These are phyloP conservation scores for Leptographium galeiforme DNA, from an alignment of 2,329 filamentous ascomycete species.

Conservation along the genomic window DNA sequence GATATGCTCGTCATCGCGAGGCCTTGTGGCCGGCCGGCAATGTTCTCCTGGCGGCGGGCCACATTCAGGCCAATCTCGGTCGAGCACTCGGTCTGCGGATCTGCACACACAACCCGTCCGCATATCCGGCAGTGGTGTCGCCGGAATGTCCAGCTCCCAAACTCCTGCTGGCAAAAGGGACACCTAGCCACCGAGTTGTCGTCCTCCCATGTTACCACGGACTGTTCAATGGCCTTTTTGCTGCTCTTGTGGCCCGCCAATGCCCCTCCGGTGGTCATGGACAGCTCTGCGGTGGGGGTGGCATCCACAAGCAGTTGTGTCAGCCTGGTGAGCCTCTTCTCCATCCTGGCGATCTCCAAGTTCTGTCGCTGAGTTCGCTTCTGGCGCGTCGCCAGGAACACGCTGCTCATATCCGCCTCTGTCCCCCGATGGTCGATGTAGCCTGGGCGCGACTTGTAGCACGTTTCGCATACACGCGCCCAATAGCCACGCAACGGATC, in stretches of 20 bases:
- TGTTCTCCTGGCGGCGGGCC: conserved; percentile 35
- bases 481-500: conserved; percentile 84
- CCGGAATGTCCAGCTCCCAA: conserved; percentile 83
- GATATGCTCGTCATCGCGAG: conserved; percentile 14
- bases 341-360: conserved; percentile 75
- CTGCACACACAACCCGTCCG: conserved; percentile 83
- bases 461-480: conserved; percentile 97
- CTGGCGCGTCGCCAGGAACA: conserved; percentile 58
- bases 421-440: conserved; percentile 81
- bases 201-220: conserved; percentile 89
- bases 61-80: conserved; percentile 72
- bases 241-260: conserved; percentile 58
- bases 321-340: conserved; percentile 82
- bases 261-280: conserved; percentile 12
- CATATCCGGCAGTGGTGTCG: conserved; percentile 92
- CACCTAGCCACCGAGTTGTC: conserved; percentile 69
- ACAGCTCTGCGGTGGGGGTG: conserved; percentile 21
- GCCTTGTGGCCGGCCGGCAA: neutral
- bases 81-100: conserved; percentile 73
- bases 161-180: conserved; percentile 93
- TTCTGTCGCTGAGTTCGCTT: conserved; percentile 73
- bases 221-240: conserved; percentile 75
- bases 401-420: conserved; percentile 56
- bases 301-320: conserved; percentile 71
- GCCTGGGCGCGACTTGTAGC: conserved; percentile 89